phyloP scores from a whole-genome alignment of 179 eudicot species.

The Heliamphora pulchella region DNA sequence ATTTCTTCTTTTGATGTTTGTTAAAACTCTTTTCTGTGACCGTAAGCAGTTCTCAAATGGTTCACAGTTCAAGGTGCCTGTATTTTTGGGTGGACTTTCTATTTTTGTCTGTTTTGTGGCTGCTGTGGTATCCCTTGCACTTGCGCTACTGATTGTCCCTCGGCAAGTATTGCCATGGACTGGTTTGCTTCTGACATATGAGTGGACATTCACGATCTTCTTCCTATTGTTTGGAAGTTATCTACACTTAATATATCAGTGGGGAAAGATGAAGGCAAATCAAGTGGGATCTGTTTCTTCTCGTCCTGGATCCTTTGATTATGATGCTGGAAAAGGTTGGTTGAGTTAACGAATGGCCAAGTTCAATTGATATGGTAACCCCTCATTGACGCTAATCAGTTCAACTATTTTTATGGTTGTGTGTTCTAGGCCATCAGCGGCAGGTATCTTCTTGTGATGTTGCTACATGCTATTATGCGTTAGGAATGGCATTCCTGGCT shows the following conservation, averaged over 20 bases:
- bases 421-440: slow-evolving; percentile 53
- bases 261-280: slow-evolving; percentile 55
- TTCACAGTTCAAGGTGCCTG: slow-evolving; percentile 68
- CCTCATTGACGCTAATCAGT: slow-evolving; percentile 1
- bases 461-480: slow-evolving; percentile 52
- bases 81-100: slow-evolving; percentile 69
- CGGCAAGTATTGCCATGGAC: slow-evolving; percentile 96
- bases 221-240: slow-evolving; percentile 70
- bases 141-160: slow-evolving; percentile 68
- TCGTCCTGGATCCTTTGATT: slow-evolving; percentile 39
- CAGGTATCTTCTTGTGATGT: slow-evolving; percentile 39
- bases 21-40: slow-evolving; percentile 16
- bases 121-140: slow-evolving; percentile 50
- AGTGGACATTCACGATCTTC: slow-evolving; percentile 83
- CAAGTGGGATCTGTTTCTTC: slow-evolving; percentile 37
- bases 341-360: neutral
- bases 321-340: slow-evolving; percentile 61
- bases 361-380: neutral
- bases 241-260: slow-evolving; percentile 43
- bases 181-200: slow-evolving; percentile 78
- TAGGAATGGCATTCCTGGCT: slow-evolving; percentile 63
- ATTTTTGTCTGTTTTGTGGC: slow-evolving; percentile 57
- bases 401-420: slow-evolving; percentile 16
- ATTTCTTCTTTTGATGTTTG: neutral
- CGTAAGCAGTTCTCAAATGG: slow-evolving; percentile 46